Conservation (phyloP, 2,329 filamentous ascomycete genomes). For the Aspergillus texensis region DNA sequence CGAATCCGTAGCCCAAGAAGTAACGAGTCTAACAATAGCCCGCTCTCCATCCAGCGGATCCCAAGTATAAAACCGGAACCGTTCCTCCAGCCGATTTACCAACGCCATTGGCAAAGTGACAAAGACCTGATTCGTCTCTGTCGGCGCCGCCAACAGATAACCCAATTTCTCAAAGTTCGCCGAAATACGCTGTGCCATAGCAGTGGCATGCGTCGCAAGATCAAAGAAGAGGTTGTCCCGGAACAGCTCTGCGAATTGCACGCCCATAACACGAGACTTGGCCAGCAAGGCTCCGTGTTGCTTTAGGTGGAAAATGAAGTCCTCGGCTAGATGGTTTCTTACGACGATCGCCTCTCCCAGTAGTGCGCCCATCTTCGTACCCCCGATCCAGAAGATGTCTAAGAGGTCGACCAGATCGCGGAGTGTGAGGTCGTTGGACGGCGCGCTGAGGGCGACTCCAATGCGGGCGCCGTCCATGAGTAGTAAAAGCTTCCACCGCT, state of each 20-base stretch:
- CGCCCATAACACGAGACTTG: slow-evolving; percentile 53
- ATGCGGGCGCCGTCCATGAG: slow-evolving; percentile 55
- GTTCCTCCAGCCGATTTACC: slow-evolving; percentile 45
- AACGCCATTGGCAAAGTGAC: slow-evolving; percentile 45
- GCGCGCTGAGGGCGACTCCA: slow-evolving; percentile 47
- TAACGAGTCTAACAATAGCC: slow-evolving; percentile 51
- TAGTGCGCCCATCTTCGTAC: slow-evolving; percentile 56
- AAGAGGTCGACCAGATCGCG: slow-evolving; percentile 51
- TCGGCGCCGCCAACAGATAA: slow-evolving; percentile 47
- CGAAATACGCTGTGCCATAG: slow-evolving; percentile 49
- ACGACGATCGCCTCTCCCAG: slow-evolving; percentile 56
- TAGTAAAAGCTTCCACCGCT: slow-evolving; percentile 45
- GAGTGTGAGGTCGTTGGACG: slow-evolving; percentile 48
- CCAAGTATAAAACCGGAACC: slow-evolving; percentile 54
- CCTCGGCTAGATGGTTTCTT: slow-evolving; percentile 48
- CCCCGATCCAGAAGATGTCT: slow-evolving; percentile 59
- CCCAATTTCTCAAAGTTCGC: slow-evolving; percentile 47
- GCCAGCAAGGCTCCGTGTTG: slow-evolving; percentile 55
- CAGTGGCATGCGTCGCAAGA: slow-evolving; percentile 50
- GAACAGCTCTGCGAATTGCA: slow-evolving; percentile 56
- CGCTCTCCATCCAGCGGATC: slow-evolving; percentile 45
- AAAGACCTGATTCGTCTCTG: slow-evolving; percentile 58
- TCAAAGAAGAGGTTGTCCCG: slow-evolving; percentile 50
- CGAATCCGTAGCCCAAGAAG: slow-evolving; percentile 55
- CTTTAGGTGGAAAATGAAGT: slow-evolving; percentile 56